Conservation (phyloP, 352 stramenopile genomes). For the Pilasporangium apinafurcum region DNA sequence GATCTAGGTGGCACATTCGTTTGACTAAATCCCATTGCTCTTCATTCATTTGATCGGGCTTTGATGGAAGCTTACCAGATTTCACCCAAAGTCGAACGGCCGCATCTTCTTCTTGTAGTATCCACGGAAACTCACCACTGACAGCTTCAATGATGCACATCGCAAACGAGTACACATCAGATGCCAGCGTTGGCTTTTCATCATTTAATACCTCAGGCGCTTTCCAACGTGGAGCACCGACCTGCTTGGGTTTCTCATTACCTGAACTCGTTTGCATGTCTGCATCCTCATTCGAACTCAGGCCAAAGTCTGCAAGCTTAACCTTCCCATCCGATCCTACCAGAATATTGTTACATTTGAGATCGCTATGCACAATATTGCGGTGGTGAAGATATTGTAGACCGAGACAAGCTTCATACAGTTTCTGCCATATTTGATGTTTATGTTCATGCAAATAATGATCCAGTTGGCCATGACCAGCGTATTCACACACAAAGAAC, state of each 20-base stretch:
- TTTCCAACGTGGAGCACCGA: conserved; percentile 6
- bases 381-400: too few relatives aligned
- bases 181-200: conserved; percentile 1
- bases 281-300: too few relatives aligned
- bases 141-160: conserved; percentile 14
- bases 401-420: too few relatives aligned
- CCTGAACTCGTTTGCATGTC: not conserved
- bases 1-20: conserved; percentile 4
- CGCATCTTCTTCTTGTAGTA: too few relatives aligned
- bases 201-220: conserved; percentile 3
- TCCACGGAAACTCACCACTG: conserved; percentile 3
- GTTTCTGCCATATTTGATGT: too few relatives aligned
- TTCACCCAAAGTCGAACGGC: conserved; percentile 1
- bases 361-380: too few relatives aligned
- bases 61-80: not conserved
- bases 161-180: conserved; percentile 15
- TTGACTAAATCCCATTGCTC: conserved; percentile 2
- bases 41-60: not conserved
- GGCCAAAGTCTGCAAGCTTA: conserved; percentile 17
- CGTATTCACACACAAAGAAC: conserved; percentile 11
- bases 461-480: not conserved
- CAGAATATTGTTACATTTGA: too few relatives aligned
- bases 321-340: conserved; percentile 16
- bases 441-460: not conserved
- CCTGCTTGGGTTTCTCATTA: not conserved